Base-by-base conservation (phyloP, 495 filamentous ascomycete genomes). In the Acidiella bohemica region DNA sequence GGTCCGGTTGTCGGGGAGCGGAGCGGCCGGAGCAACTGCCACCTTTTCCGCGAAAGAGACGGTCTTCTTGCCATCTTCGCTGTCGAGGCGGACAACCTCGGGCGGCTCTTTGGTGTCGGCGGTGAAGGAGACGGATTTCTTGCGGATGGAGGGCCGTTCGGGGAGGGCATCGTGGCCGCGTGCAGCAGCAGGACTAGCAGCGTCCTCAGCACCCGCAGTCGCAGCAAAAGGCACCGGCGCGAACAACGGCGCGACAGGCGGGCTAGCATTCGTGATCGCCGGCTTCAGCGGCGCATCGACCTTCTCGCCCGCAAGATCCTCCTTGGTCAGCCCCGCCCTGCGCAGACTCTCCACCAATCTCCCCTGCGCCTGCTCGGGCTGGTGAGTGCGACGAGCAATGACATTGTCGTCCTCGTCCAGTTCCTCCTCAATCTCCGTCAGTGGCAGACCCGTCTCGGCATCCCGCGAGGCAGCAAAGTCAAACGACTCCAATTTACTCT, bases 321-420 rank as follows among this genome's bases (percentile, higher is more conserved):
- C 54, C 38, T 74, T 63, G 13, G 70, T 64, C 2, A 84, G 59
- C 12, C 83, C 83, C 25, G 72, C 78, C 53, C 84, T 85, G 49
- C 72, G 62, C 36, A 93, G 46, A 1, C 75, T 67, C 12, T 84
- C 74, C 16, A 81, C 46, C 11, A 87, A 55, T 41, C 80, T 68
- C 1, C 74, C 59, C 31, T 75, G 68, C 6, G 66, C 60, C 31
- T 80, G 69, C 14, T 73, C 74, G 0, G 82, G 73, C 14, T 53
- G 49, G 1, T 56, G 70, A 9, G 74, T 73, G 6, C 74, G 62
- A 20, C 65, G 67, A 39, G 56, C 78, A 22, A 94, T 63, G 9
- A 96, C 69, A 52, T 93, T 88, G 13, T 75, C 90, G 13, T 93
- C 77, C 14, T 94, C 88, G 56, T 97, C 90, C 32, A 97, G 64